Percentiles rank a stretch among this genome's conserved stretches.
Evolutionary conservation across 257 asterid species (phyloP).

Genomic region (Rehmannia glutinosa): DNA sequence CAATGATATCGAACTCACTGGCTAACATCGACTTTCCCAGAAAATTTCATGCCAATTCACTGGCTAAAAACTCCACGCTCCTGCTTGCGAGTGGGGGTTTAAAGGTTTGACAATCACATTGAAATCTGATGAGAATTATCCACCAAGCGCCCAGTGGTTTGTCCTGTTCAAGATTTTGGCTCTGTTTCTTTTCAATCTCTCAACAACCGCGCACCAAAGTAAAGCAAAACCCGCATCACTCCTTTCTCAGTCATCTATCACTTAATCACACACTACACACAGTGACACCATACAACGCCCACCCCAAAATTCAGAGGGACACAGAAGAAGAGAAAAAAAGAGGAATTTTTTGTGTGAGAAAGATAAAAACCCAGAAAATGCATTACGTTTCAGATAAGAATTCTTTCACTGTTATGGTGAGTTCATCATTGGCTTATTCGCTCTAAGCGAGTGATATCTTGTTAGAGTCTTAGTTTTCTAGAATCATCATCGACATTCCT

Average conservation of each 20-base stretch:
- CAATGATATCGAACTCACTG: no score
- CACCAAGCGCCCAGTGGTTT: slow-evolving; percentile 18
- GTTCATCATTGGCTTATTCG: slow-evolving; percentile 19
- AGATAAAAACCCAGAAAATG: slow-evolving; percentile 6
- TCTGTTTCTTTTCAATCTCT: not conserved
- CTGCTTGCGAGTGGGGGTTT: slow-evolving; percentile 14
- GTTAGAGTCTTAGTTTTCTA: no score
- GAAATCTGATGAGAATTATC: slow-evolving; percentile 29
- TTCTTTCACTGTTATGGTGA: slow-evolving; percentile 19
- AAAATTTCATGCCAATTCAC: no score
- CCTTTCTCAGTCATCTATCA: slow-evolving; percentile 30
- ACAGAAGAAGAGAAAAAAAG: not conserved
- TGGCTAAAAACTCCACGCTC: slow-evolving; percentile 10
- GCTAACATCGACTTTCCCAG: no score
- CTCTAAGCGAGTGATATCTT: not conserved
- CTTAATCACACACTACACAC: slow-evolving; percentile 29
- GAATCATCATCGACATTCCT: not conserved
- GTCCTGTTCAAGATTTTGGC: slow-evolving; percentile 11
- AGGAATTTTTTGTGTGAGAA: not conserved
- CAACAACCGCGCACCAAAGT: no score
- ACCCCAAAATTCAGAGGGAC: not conserved
- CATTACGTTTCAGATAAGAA: slow-evolving; percentile 18
- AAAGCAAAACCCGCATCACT: slow-evolving; percentile 28
- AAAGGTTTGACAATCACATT: slow-evolving; percentile 14
- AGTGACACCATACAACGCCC: not conserved